Evolutionary conservation across 352 stramenopile species (phyloP).

Genomic region (Pythium rhizo-oryzae): DNA sequence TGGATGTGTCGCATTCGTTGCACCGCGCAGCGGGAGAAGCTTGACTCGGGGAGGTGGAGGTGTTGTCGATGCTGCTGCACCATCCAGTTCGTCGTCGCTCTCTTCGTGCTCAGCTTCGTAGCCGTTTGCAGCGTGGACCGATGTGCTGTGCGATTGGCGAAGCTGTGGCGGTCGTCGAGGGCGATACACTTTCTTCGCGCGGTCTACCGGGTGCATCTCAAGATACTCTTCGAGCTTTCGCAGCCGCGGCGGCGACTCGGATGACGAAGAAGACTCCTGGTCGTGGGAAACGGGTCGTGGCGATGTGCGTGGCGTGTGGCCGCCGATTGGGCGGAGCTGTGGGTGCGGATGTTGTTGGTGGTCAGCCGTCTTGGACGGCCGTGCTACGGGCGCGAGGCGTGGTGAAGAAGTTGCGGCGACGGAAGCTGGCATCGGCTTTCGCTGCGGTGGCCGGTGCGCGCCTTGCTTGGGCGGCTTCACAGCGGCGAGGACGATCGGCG

Average conservation of each 20-base stretch:
- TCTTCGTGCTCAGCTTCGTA: slow-evolving; percentile 21
- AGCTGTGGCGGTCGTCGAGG: slow-evolving; percentile 3
- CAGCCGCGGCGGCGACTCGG: slow-evolving; percentile 16
- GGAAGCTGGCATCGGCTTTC: background rate
- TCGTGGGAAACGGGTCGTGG: background rate
- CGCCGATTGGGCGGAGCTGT: background rate
- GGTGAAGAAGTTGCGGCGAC: background rate
- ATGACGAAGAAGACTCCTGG: background rate
- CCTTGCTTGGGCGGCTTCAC: slow-evolving; percentile 7
- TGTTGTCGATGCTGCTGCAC: background rate
- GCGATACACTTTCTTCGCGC: slow-evolving; percentile 14
- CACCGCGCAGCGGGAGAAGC: slow-evolving; percentile 1
- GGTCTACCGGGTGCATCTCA: slow-evolving; percentile 15
- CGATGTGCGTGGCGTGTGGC: background rate
- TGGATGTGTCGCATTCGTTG: background rate
- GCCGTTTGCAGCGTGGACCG: slow-evolving; percentile 1
- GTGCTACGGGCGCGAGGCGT: background rate
- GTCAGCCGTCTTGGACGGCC: slow-evolving; percentile 9
- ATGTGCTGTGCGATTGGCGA: background rate
- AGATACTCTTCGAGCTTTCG: slow-evolving; percentile 25
- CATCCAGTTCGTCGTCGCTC: background rate
- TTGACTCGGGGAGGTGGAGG: background rate
- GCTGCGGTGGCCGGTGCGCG: background rate
- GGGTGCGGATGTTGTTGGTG: background rate
- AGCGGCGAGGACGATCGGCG: background rate